Evolutionary conservation across 768 basidiomycete species (phyloP), one percentile per base, ranked within the genome.

Genomic region (Rhizopogon sp.): DNA sequence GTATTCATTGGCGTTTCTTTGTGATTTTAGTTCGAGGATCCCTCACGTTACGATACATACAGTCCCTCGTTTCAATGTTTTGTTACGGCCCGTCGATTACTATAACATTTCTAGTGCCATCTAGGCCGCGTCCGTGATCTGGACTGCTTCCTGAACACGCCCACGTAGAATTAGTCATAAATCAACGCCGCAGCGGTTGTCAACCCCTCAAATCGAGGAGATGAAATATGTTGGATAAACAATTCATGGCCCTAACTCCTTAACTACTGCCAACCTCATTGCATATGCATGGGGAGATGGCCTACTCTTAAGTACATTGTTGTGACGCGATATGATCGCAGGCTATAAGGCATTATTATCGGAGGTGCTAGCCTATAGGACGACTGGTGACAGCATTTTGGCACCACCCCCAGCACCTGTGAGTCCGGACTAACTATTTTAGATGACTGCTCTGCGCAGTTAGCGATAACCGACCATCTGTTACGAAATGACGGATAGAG

Each of bases 21-120:
- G 56, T 54, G 56, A 29, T 13, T 50, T 54, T 49, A 57, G 56
- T 59, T 50, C 40, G 52, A 35, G 20, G 49, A 39, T 35, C 40
- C 47, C 52, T 53, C 61, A 53, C 52, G 43, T 61, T 58, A 60
- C 50, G 54, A 58, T 64, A 51, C 55, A 52, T 61, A 35, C 35
- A 59, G 60, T 59, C 59, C 68, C 58, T 68, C 59, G 43, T 63
- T 58, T 59, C 65, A 42, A 56, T 55, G 42, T 59, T 44, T 33
- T n/a, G 42, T 22, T 57, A 31, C 54, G 61, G 62, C 65, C 60
- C 11, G 33, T 43, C 54, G 17, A 70, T 58, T 43, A 64, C 45
- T 56, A 54, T 59, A 46, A 46, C 64, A 58, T 65, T 62, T 57
- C 60, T 59, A 58, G 55, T 43, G 55, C 57, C 56, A 33, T 35